A percentile compares a stretch with the other conserved stretches of the same genome.
Conservation (phyloP, 176 grass and related monocot species). For the Phoenix dactylifera region DNA sequence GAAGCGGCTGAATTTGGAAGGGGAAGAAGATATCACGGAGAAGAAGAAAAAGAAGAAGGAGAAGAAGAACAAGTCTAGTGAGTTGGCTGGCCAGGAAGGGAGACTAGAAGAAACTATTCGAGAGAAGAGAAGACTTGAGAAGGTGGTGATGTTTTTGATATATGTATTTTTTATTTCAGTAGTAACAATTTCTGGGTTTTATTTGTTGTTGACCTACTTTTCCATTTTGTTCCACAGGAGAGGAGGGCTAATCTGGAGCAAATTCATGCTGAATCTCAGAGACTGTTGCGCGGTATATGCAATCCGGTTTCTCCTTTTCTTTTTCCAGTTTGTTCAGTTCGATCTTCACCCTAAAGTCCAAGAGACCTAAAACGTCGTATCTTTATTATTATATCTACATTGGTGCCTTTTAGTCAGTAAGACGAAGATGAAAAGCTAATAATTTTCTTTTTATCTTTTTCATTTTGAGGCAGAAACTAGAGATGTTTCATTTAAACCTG, state of each 20-base stretch:
- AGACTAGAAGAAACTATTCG: constrained; percentile 35
- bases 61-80: constrained; percentile 18
- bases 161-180: not conserved
- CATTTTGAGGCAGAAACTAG: too few species aligned
- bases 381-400: too few species aligned
- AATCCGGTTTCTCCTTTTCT: not conserved
- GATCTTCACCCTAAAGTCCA: too few species aligned
- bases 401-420: too few species aligned
- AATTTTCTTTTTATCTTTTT: too few species aligned
- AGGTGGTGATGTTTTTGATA: constrained; percentile 23
- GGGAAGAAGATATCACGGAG: too few species aligned
- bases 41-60: constrained; percentile 38
- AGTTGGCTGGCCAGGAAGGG: too few species aligned
- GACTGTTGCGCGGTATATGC: constrained; percentile 63
- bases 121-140: constrained; percentile 50
- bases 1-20: too few species aligned
- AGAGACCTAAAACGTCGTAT: too few species aligned
- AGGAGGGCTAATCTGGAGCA: constrained; percentile 46
- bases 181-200: not conserved
- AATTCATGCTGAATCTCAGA: constrained; percentile 63
- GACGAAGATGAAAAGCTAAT: too few species aligned
- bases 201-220: constrained; percentile 8
- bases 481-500: too few species aligned
- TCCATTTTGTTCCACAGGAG: constrained; percentile 43
- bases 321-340: not conserved